Percentiles rank a stretch among this genome's conserved stretches.
Evolutionary conservation across 257 asterid species (phyloP).

Genomic region (Osmanthus fragrans): DNA sequence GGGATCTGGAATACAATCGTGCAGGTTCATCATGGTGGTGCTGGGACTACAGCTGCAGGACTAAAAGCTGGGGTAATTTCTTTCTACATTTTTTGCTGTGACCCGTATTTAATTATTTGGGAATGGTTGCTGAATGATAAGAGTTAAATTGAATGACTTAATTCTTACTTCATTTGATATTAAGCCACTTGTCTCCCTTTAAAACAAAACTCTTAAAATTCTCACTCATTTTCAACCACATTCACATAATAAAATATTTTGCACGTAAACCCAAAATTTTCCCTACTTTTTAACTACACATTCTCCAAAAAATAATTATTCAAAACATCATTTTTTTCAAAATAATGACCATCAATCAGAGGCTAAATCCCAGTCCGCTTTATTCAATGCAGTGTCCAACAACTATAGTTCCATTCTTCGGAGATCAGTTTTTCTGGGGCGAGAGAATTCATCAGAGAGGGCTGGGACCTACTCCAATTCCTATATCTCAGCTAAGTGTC

Average conservation of each 20-base stretch:
- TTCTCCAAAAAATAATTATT: no score
- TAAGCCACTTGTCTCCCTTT: background rate
- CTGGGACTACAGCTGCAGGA: constrained; percentile 98
- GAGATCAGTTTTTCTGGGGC: constrained; percentile 99
- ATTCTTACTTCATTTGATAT: background rate
- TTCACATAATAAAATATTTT: no score
- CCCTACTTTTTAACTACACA: no score
- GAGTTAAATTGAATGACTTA: background rate
- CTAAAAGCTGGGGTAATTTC: constrained; percentile 84
- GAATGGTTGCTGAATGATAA: background rate
- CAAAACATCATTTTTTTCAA: no score
- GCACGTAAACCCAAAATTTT: no score
- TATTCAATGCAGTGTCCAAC: constrained; percentile 85
- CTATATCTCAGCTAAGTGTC: constrained; percentile 71
- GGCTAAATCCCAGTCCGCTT: background rate
- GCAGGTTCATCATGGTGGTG: constrained; percentile 99
- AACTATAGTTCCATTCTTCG: constrained; percentile 91
- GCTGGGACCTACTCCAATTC: constrained; percentile 86
- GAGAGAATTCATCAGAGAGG: constrained; percentile 76
- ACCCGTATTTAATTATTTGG: background rate
- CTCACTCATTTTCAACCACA: no score
- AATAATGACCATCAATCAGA: no score
- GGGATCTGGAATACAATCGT: constrained; percentile 17
- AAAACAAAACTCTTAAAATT: no score
- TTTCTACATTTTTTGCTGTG: background rate